phyloP scores from a whole-genome alignment of 108 stramenopile species.

The Discostella pseudostelligera region DNA sequence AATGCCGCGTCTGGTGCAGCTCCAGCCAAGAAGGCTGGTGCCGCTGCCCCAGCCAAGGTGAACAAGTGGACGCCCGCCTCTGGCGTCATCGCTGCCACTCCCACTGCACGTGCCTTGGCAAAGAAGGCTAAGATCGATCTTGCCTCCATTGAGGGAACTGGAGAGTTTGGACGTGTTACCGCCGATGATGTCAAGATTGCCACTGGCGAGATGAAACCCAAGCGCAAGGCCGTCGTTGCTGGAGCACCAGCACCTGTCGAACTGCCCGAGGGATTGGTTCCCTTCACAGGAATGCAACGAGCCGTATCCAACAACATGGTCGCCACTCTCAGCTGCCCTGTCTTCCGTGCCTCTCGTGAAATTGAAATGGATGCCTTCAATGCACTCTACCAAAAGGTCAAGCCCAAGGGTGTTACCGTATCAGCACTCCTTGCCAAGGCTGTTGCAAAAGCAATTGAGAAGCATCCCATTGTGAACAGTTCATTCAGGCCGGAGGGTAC shows the following conservation, averaged over 20 bases:
- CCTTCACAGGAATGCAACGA: slow-evolving; percentile 97
- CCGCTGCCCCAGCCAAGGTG: slow-evolving; percentile 66
- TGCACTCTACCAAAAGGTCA: slow-evolving; percentile 88
- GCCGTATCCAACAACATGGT: slow-evolving; percentile 98
- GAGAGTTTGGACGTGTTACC: slow-evolving; percentile 94
- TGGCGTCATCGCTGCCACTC: slow-evolving; percentile 84
- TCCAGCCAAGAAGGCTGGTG: slow-evolving; percentile 54
- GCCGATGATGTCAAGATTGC: slow-evolving; percentile 89
- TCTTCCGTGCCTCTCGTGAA: slow-evolving; percentile 92
- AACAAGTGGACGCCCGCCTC: slow-evolving; percentile 82
- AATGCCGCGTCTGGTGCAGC: slow-evolving; percentile 65
- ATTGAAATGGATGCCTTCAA: slow-evolving; percentile 94
- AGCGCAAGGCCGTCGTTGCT: slow-evolving; percentile 56
- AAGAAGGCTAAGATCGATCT: slow-evolving; percentile 91
- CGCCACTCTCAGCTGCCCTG: slow-evolving; percentile 85
- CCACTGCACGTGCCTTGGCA: slow-evolving; percentile 75
- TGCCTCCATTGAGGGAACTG: slow-evolving; percentile 80
- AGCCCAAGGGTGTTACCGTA: slow-evolving; percentile 92
- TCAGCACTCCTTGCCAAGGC: slow-evolving; percentile 96
- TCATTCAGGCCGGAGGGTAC: slow-evolving; percentile 81
- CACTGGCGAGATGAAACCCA: slow-evolving; percentile 84
- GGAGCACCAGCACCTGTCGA: slow-evolving; percentile 54
- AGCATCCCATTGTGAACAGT: slow-evolving; percentile 95
- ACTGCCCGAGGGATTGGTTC: slow-evolving; percentile 85
- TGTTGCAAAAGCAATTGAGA: slow-evolving; percentile 89